Evolutionary conservation across 768 basidiomycete genomes (phyloP), one percentile per base, ranked within the genome.

Genomic region (Suillus bovinus): DNA sequence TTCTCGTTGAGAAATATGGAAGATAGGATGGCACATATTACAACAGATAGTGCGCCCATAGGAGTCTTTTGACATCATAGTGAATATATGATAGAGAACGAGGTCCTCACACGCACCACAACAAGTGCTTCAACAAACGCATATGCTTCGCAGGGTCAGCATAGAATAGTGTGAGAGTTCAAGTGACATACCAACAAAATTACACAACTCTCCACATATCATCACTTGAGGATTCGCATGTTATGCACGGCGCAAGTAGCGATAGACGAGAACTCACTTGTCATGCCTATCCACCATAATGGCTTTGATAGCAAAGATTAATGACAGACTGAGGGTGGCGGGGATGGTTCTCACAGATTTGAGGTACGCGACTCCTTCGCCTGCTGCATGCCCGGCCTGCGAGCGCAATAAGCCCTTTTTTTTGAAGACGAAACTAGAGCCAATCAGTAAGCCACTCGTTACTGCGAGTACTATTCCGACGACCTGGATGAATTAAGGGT

Each of bases 251-350:
- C 33, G 34, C 6, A 16, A 24, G 11, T 11, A 24, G 31, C 13
- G 20, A 38, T 20, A 33, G 41, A 9, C 44, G 17, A 20, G 33
- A 16, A 82, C 88, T 65, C 68, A 90, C 93, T 89, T 56, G 72
- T 90, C 95, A 96, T 96, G 66, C 95, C 94, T 36, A 80, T 79
- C 96, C 95, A 98, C 96, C 95, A 97, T 84, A 96, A 71, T 69
- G 83, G 76, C 90, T 93, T 71, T 53, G 27, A 46, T 27, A 31
- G n/a, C 24, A 63, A 41, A 53, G 60, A 34, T 69, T 27, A 62
- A 60, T 29, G 46, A 42, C 16, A 17, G 16, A 8, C 64, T 63
- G 63, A 47, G 29, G 20, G 5, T 44, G 39, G 33, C 10, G 31
- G 58, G 54, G 38, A 53, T 22, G 16, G 58, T 41, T 58, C 90